Conservation (phyloP, 805 yeast species). For the Myxozyma monticola region DNA sequence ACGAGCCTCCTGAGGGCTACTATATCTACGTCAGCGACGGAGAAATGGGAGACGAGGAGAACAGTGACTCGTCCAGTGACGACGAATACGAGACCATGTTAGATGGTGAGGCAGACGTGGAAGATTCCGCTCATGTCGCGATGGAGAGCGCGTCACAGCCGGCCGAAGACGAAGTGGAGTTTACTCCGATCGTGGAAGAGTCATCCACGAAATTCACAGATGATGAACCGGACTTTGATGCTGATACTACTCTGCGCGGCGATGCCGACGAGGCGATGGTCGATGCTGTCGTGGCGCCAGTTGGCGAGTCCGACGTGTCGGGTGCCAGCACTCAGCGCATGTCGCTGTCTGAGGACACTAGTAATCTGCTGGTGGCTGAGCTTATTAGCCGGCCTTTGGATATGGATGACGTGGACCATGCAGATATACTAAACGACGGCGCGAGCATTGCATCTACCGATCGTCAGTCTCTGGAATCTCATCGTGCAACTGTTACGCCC, state of each 20-base stretch:
- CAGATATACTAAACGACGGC: too few relatives aligned
- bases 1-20: conserved; percentile 29
- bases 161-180: conserved; percentile 1
- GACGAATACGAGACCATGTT: conserved; percentile 6
- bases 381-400: too few relatives aligned
- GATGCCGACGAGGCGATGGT: neutral
- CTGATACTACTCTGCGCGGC: too few relatives aligned
- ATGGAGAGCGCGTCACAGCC: neutral
- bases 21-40: conserved; percentile 18
- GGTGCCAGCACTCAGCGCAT: too few relatives aligned
- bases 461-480: too few relatives aligned
- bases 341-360: too few relatives aligned
- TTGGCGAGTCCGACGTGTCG: conserved; percentile 16
- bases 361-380: too few relatives aligned
- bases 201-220: too few relatives aligned
- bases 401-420: too few relatives aligned
- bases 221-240: too few relatives aligned
- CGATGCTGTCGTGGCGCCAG: conserved; percentile 11
- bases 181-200: conserved; percentile 9
- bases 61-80: conserved; percentile 3
- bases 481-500: too few relatives aligned
- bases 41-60: conserved; percentile 25
- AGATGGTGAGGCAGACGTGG: conserved; percentile 4
- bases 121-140: neutral
- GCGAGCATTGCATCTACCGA: too few relatives aligned